These are phyloP conservation scores for Carpinus fangiana DNA, from an alignment of 306 rosid genomes.

Conservation along the genomic window DNA sequence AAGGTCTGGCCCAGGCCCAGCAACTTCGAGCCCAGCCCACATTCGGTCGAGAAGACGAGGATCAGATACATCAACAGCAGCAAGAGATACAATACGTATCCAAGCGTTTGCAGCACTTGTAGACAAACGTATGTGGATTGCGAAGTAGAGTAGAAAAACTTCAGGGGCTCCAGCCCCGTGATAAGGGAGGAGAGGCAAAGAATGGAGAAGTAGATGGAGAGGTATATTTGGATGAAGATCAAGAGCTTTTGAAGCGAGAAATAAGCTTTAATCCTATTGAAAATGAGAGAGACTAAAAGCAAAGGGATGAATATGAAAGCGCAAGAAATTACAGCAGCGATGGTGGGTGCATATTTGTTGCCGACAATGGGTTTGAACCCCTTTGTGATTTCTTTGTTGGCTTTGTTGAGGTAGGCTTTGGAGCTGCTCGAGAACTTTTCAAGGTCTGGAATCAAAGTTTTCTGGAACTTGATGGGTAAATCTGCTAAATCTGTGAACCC, in stretches of 20 bases:
- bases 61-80: constrained; percentile 75
- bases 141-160: constrained; percentile 84
- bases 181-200: constrained; percentile 63
- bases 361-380: constrained; percentile 87
- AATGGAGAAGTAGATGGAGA: constrained; percentile 78
- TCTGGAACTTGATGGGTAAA: constrained; percentile 62
- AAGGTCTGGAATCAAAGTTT: constrained; percentile 72
- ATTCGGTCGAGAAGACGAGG: constrained; percentile 70
- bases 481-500: constrained; percentile 64
- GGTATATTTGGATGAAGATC: constrained; percentile 87
- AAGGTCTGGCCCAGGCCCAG: constrained; percentile 78
- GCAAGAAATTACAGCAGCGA: constrained; percentile 59
- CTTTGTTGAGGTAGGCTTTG: constrained; percentile 56
- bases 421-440: constrained; percentile 78
- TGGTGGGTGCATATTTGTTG: constrained; percentile 75
- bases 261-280: constrained; percentile 78
- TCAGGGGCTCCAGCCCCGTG: constrained; percentile 80
- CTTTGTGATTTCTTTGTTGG: constrained; percentile 70
- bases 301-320: constrained; percentile 71
- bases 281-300: constrained; percentile 68
- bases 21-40: constrained; percentile 57
- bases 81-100: constrained; percentile 65
- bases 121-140: constrained; percentile 69
- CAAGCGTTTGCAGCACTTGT: constrained; percentile 81
- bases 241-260: constrained; percentile 86